Percentiles rank a stretch among this genome's conserved stretches.
These are phyloP conservation scores for Ophiostoma populinum DNA, from an alignment of 2,329 filamentous ascomycete species.

Conservation along the genomic window DNA sequence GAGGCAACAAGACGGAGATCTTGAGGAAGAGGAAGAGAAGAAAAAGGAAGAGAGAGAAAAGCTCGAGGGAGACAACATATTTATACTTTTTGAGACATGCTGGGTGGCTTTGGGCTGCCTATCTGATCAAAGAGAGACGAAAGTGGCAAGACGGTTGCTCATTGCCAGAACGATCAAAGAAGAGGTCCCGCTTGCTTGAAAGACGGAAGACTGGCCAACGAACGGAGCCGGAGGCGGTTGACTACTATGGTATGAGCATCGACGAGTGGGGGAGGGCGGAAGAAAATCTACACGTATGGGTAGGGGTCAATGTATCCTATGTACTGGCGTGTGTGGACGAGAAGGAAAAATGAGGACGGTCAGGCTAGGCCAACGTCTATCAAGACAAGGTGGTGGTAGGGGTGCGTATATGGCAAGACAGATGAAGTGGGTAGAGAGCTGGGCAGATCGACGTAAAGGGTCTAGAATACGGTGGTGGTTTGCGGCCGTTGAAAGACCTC, in stretches of 20 bases:
- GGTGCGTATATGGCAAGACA: too few species aligned
- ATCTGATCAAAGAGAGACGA: constrained; percentile 20
- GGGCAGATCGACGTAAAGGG: too few species aligned
- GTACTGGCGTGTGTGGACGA: background rate
- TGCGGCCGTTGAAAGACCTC: too few species aligned
- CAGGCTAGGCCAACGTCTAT: too few species aligned
- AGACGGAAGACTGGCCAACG: constrained; percentile 15
- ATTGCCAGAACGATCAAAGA: constrained; percentile 12
- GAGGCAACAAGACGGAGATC: constrained; percentile 7
- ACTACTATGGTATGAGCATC: constrained; percentile 5
- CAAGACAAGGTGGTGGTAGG: background rate
- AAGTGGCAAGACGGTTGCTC: constrained; percentile 27
- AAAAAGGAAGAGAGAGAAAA: constrained; percentile 39
- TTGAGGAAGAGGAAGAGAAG: constrained; percentile 19
- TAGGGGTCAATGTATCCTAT: background rate
- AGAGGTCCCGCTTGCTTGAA: constrained; percentile 24
- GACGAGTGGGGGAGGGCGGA: constrained; percentile 3
- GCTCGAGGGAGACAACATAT: constrained; percentile 35
- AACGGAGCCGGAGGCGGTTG: constrained; percentile 10
- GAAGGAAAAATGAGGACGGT: constrained; percentile 1
- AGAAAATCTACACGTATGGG: constrained; percentile 4
- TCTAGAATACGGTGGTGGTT: too few species aligned
- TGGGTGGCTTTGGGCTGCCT: constrained; percentile 18
- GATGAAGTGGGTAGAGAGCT: too few species aligned
- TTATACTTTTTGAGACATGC: constrained; percentile 39